Base-by-base conservation (phyloP, 108 stramenopile species). In the Craspedostauros australis region DNA sequence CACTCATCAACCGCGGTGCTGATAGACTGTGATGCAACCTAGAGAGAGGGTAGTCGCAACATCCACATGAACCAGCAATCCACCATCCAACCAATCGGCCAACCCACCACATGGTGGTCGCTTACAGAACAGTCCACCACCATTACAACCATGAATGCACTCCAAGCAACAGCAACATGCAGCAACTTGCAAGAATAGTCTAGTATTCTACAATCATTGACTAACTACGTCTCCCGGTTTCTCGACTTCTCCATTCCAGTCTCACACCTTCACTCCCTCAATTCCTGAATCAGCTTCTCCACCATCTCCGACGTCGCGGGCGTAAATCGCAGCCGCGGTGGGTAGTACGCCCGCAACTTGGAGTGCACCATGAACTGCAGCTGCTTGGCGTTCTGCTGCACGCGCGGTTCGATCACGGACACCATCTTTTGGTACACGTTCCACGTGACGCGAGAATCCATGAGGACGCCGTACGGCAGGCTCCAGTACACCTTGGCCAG, bases 401-500 rank as follows among this genome's bases (percentile, higher is more conserved):
- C 29, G 25, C 46, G 31, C 4, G 5, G 22, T 30, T 64, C 31
- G 37, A 68, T 43, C 18, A 30, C 55, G 2, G 25, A 14, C 30
- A 48, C 42, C 27, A 67, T 20, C 28, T 41, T 38, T 25, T 52
- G 44, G 36, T 68, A 68, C 16, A 47, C 26, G 14, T 19, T 25
- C 23, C 26, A 22, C 18, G 31, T 61, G 22, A 56, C 51, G 34
- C 50, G 33, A 20, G 38, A 34, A 50, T 68, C 62, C 36, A 59
- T 37, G 43, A 72, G 48, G 11, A 66, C 39, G 9, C 38, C 30
- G 22, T 60, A 62, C 5, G 76, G 76, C 18, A 77, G 49, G 0
- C 65, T 59, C 70, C 70, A 77, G 61, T 48, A 72, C 6, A 77
- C 54, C 29, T 57, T 62, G 38, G 76, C 76, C 15, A 42, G 61